Evolutionary conservation across 2,329 filamentous ascomycete species (phyloP), one percentile per base, ranked within the genome.

Genomic region (Diplodia intermedia): DNA sequence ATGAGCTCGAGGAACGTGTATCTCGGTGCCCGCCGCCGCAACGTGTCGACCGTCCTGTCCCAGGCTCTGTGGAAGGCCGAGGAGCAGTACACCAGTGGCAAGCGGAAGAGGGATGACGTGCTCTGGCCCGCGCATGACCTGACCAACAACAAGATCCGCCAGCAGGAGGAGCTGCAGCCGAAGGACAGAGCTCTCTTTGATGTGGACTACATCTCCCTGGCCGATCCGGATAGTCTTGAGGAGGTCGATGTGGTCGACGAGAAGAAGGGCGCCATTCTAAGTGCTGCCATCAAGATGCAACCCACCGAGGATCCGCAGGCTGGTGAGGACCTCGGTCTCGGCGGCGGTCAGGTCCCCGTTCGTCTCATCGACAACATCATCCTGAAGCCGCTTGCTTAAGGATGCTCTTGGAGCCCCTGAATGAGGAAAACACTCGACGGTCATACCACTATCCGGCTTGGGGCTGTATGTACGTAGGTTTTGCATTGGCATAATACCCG

Each of bases 1-100:
- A 86, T 97, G 79, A 97, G 94, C 77, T 97, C 93, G 40, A 86
- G 95, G 66, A 99, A 99, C 78, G 92, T 97, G 8, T 98, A 97
- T 77, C 87, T 99, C 3, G 95, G 94, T 1, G 79, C 86, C 20
- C 85, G 93, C 60, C 85, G 95, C 71, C 87, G 94, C 31, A 82
- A 81, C 3, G 86, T 91, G 14, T 93, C 91, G 0, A 87, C 90
- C 0, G 90, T 95, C 1, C 83, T 99, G 23, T 86, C 85, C 55
- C 85, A 85, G 40, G 89, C 92, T 0, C 80, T 99, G 33, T 84
- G 82, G 67, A 88, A 89, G 2, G 93, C 93, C 0, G 91, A 94
- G 75, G 81, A 82, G 9, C 84, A 85, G 36, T 96, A 94, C 74
- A 75, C 80, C 1, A 78, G 79, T 5, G 86, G 84, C 1, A 83